Conservation (phyloP, 345 rosid species). For the Litchi chinensis region DNA sequence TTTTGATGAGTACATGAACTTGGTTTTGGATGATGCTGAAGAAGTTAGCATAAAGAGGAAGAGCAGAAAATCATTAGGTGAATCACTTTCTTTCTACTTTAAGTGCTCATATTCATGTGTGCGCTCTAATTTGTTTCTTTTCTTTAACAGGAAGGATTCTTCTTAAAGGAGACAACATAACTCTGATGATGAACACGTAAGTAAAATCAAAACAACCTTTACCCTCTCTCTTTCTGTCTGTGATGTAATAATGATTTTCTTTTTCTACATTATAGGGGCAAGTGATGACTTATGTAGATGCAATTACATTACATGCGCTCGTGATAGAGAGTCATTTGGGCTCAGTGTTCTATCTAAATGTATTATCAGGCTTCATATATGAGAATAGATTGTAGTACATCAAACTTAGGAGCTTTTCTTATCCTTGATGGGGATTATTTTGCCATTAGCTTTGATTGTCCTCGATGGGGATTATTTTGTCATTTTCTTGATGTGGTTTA, state of each 20-base stretch:
- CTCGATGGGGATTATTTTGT: neutral
- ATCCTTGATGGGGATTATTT: no score
- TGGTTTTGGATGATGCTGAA: constrained; percentile 97
- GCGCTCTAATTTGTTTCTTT: constrained; percentile 3
- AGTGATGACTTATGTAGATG: constrained; percentile 34
- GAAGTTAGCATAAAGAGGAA: constrained; percentile 89
- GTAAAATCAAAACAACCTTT: constrained; percentile 6
- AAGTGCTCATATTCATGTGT: neutral
- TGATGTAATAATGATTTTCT: neutral
- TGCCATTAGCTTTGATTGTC: no score
- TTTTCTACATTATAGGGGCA: constrained; percentile 46
- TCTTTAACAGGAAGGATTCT: constrained; percentile 77
- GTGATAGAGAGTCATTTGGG: no score
- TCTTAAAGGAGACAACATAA: constrained; percentile 90
- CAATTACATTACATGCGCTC: neutral
- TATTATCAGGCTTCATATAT: no score
- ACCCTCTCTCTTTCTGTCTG: neutral
- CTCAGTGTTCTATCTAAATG: no score
- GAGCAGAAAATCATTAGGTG: constrained; percentile 80
- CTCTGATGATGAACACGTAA: constrained; percentile 94
- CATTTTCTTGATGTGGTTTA: neutral
- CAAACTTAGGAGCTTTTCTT: no score
- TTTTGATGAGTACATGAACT: constrained; percentile 96
- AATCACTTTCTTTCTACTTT: constrained; percentile 11
- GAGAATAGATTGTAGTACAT: no score